Evolutionary conservation across 2,329 filamentous ascomycete genomes (phyloP).

Genomic region (Fusarium nodosum): DNA sequence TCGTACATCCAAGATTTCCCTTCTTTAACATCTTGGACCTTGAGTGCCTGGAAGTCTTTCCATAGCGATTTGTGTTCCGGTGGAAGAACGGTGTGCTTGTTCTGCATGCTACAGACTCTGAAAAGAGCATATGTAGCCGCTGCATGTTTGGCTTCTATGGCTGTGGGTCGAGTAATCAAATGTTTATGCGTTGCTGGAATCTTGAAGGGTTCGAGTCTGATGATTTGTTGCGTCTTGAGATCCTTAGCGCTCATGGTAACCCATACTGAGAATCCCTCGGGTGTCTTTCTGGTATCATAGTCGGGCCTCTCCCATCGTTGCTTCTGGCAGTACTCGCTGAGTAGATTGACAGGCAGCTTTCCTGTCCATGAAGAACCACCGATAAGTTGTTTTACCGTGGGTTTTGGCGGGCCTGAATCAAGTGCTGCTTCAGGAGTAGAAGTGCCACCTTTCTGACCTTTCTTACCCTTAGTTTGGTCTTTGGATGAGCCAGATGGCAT

Average conservation of each 20-base stretch:
- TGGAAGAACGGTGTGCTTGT: constrained; percentile 93
- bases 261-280: constrained; percentile 82
- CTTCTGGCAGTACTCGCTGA: constrained; percentile 95
- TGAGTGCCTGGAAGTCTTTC: constrained; percentile 90
- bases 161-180: constrained; percentile 79
- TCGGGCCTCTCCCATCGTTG: constrained; percentile 96
- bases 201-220: constrained; percentile 83
- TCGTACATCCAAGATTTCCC: constrained; percentile 92
- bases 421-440: constrained; percentile 53
- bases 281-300: constrained; percentile 83
- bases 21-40: constrained; percentile 82
- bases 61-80: constrained; percentile 90
- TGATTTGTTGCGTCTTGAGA: constrained; percentile 83
- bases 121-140: constrained; percentile 93
- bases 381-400: constrained; percentile 83
- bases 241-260: constrained; percentile 83
- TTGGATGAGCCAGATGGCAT: constrained; percentile 58
- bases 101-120: constrained; percentile 93
- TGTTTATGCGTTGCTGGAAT: constrained; percentile 82
- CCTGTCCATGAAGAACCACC: constrained; percentile 97
- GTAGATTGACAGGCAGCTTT: constrained; percentile 92
- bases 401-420: constrained; percentile 65
- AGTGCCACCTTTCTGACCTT: constrained; percentile 52
- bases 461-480: constrained; percentile 60
- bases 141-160: constrained; percentile 92